Evolutionary conservation across 352 stramenopile species (phyloP).

Genomic region (Phytopythium mirpurense): DNA sequence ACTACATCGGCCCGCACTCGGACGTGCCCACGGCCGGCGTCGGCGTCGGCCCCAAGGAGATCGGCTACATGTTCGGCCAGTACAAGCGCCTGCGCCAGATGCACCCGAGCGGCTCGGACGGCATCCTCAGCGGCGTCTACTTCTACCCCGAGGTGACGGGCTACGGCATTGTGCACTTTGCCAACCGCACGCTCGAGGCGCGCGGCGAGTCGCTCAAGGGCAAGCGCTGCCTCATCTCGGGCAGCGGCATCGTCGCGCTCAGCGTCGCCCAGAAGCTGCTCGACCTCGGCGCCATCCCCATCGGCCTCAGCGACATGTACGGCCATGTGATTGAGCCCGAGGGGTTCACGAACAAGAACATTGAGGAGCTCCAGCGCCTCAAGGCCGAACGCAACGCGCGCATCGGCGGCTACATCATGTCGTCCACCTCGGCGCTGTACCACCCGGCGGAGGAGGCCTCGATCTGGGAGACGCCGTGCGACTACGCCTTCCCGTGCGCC

Average conservation of each 20-base stretch:
- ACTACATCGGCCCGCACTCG: conserved; percentile 96
- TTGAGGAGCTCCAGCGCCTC: conserved; percentile 72
- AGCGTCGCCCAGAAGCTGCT: conserved; percentile 94
- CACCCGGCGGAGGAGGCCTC: conserved; percentile 64
- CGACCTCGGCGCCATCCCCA: conserved; percentile 93
- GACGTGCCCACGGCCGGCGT: conserved; percentile 95
- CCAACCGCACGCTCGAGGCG: conserved; percentile 90
- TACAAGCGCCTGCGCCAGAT: conserved; percentile 95
- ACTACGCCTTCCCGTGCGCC: conserved; percentile 96
- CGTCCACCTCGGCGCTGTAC: conserved; percentile 85
- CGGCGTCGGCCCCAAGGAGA: conserved; percentile 91
- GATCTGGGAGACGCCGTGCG: conserved; percentile 90
- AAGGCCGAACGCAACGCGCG: conserved; percentile 79
- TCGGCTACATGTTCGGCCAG: conserved; percentile 97
- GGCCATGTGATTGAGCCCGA: conserved; percentile 95
- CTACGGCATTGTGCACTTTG: conserved; percentile 94
- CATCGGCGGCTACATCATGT: conserved; percentile 86
- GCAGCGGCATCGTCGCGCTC: conserved; percentile 91
- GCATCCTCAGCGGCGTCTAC: conserved; percentile 86
- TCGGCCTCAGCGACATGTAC: conserved; percentile 95
- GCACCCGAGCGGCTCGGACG: conserved; percentile 73
- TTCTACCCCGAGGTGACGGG: conserved; percentile 91
- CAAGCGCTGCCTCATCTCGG: conserved; percentile 96
- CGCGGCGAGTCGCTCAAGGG: conserved; percentile 92
- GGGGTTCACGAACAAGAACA: conserved; percentile 64